These are phyloP conservation scores for Elsinoe fawcettii DNA, from an alignment of 2,329 filamentous ascomycete genomes.

Conservation along the genomic window DNA sequence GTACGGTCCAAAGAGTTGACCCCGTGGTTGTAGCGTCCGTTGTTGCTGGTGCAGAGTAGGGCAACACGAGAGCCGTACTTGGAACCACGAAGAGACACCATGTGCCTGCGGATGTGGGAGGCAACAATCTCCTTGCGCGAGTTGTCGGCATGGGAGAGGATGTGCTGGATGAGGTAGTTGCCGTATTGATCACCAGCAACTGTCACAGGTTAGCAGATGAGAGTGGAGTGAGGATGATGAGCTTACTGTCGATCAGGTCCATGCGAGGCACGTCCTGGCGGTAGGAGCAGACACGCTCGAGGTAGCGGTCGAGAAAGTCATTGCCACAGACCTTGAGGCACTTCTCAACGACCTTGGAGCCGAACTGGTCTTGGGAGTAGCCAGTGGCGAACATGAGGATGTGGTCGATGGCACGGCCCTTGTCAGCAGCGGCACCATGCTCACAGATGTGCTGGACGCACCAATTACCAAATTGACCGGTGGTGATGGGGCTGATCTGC, in stretches of 20 bases:
- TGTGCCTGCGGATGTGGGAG: conserved; percentile 91
- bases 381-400: conserved; percentile 88
- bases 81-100: conserved; percentile 96
- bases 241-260: conserved; percentile 81
- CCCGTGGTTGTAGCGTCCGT: conserved; percentile 76
- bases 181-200: conserved; percentile 96
- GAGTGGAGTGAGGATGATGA: background rate
- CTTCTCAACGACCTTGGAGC: conserved; percentile 98
- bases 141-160: conserved; percentile 76
- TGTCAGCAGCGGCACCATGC: conserved; percentile 83
- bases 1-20: conserved; percentile 19
- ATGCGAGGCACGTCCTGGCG: conserved; percentile 87
- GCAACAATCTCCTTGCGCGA: conserved; percentile 92
- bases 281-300: conserved; percentile 88
- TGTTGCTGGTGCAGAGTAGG: conserved; percentile 98
- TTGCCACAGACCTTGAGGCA: conserved; percentile 91
- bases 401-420: conserved; percentile 88
- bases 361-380: conserved; percentile 98
- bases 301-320: conserved; percentile 86
- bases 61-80: conserved; percentile 98
- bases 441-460: conserved; percentile 99
- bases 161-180: conserved; percentile 97
- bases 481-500: conserved; percentile 92
- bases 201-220: conserved; percentile 26
- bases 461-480: conserved; percentile 98